Evolutionary conservation across 75 land plant genomes (phyloP).

Genomic region (Chamaecyparis obtusa): DNA sequence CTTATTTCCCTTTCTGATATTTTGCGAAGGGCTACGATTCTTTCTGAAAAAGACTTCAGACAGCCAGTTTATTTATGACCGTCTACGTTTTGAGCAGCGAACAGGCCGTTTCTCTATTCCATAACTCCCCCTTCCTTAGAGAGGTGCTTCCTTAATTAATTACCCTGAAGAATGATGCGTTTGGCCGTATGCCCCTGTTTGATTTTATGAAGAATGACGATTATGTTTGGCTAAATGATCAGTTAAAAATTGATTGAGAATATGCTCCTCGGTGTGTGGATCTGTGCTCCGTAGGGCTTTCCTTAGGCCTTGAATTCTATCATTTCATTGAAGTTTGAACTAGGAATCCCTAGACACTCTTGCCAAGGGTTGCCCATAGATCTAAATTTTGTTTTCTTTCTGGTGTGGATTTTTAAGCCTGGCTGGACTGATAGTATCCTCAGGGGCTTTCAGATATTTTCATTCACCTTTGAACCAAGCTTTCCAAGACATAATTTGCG

Average conservation of each 20-base stretch:
- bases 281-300: not conserved
- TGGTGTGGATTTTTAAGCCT: not conserved
- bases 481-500: not conserved
- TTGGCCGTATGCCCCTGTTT: not conserved
- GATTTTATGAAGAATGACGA: not conserved
- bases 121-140: not conserved
- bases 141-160: not conserved
- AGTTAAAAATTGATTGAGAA: not conserved
- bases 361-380: not conserved
- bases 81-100: not conserved
- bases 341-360: not conserved
- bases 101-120: not conserved
- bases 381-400: not conserved
- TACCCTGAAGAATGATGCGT: not conserved
- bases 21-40: not conserved
- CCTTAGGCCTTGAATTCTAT: not conserved
- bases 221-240: not conserved
- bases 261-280: not conserved
- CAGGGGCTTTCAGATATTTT: not conserved
- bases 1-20: not conserved
- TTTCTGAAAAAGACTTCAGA: not conserved
- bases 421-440: slow-evolving; percentile 4
- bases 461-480: not conserved
- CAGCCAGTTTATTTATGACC: not conserved
- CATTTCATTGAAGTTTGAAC: not conserved